Base-by-base conservation (phyloP, 164 flowering plant genomes). In the Hamamelis virginiana region DNA sequence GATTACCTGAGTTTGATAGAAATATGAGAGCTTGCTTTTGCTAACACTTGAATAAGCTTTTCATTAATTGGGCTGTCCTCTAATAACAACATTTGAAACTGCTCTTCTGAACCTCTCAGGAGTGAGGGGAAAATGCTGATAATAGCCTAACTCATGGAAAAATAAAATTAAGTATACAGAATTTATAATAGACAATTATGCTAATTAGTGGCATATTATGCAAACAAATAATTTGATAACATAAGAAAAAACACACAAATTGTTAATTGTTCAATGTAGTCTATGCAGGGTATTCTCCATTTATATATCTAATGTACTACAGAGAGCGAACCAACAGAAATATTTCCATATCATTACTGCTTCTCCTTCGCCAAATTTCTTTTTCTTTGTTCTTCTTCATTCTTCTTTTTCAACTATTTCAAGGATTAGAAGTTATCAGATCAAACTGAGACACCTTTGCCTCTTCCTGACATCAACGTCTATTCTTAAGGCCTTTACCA, bases 71-170 rank as follows among this genome's bases (percentile, higher is more conserved):
- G 72, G 69, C 70, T 69, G 51, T 73, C 77, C 50, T 84, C 77
- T 15, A 70, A 68, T 55, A 95, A 66, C 61, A 89, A 70, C 64
- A 15, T 69, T 59, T n/a, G 71, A 45, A 92, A 81, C 75, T 71
- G 71, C 63, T 71, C 71, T 76, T 95, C 98, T 26, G 83, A 85
- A 67, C 92, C 96, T 80, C 81, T 85, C 76, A 92, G 72, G 52
- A 92, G 82, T 19, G 79, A 69, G 12, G 99, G 99, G 68, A 80
- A 91, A 67, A 71, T 69, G 72, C 78, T 76, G 66, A 85, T 67
- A 59, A 93, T 77, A 65, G 71, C 84, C 99, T 95, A 71, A 14
- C 53, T 53, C 66, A 81, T 14, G 51, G 59, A 28, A 75, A 66
- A 55, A 59, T 11, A 67, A 62, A 61, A 52, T n/a, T 28, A 67